Base-by-base conservation (phyloP, 805 yeast genomes). In the Tanozyma kutaoensis region DNA sequence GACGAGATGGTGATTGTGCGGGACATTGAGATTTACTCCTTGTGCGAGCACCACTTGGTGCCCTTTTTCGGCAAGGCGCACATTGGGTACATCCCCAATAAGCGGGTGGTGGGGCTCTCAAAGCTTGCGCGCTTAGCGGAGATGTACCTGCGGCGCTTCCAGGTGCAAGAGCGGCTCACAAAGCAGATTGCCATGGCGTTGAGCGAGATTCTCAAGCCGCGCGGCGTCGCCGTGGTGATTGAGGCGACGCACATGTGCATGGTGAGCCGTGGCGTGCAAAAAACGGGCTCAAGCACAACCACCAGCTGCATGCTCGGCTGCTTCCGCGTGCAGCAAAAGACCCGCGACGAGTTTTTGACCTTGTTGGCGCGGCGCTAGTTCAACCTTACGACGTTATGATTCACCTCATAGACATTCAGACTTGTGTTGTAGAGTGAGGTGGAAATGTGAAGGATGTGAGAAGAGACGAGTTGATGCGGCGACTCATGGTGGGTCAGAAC, bases 181-280 rank as follows among this genome's bases (percentile, higher is more conserved):
- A 91, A 91, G 52, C 98, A 91, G 52, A 86, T 91, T 29, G 97
- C 98, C 18, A 81, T 85, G 79, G 96, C 97, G 1, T 56, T 91
- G 30, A 73, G 77, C 49, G 96, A 85, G 46, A 81, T 86, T 32
- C 63, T 91, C 43, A 76, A 79, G 45, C 98, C 98, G 12, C 69
- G 86, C 44, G 98, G 98, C 35, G 98, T 91, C 7, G 98, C 97
- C 1, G 98, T 91, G 22, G 97, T 91, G 15, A 85, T 91, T 44
- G 98, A 91, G 55, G 96, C 96, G 12, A 72, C 88, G 2, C 98
- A 91, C 50, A 91, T 91, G 98, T 91, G 98, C 53, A 91, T 91
- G 98, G 97, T 88, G 15, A 82, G 93, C 50, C 71, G 98, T 48
- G 98, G 98, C 30, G 82, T 91, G 15, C 96, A 91, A 52, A 91